These are phyloP conservation scores for Pachyrhizus erosus DNA, from an alignment of 306 rosid species.

Conservation along the genomic window DNA sequence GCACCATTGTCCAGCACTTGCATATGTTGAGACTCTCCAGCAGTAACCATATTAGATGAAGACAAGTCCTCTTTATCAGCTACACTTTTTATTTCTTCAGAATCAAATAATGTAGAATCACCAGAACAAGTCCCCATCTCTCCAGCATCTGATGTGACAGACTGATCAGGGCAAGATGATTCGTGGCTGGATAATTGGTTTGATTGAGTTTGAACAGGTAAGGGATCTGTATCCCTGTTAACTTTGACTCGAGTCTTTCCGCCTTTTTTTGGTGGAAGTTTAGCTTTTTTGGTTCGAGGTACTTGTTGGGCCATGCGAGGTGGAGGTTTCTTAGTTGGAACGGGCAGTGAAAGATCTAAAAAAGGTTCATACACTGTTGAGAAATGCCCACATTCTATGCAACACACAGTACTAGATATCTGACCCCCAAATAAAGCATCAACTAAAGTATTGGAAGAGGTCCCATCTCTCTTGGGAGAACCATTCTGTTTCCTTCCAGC, in stretches of 20 bases:
- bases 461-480: conserved; percentile 54
- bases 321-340: conserved; percentile 84
- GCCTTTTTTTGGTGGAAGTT: conserved; percentile 72
- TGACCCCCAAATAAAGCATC: conserved; percentile 91
- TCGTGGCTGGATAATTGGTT: conserved; percentile 50
- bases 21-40: conserved; percentile 52
- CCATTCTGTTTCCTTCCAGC: conserved; percentile 60
- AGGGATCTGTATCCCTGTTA: conserved; percentile 49
- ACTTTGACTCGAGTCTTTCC: conserved; percentile 68
- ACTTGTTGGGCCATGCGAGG: conserved; percentile 61
- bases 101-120: conserved; percentile 47
- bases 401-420: conserved; percentile 82
- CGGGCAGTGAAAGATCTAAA: conserved; percentile 89
- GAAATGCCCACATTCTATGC: conserved; percentile 82
- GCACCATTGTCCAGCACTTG: conserved; percentile 57
- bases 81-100: conserved; percentile 43
- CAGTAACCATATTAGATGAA: conserved; percentile 52
- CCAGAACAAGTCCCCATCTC: conserved; percentile 47
- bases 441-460: conserved; percentile 67
- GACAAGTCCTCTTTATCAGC: conserved; percentile 49
- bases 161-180: conserved; percentile 54
- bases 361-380: conserved; percentile 92
- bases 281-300: conserved; percentile 66
- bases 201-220: conserved; percentile 53
- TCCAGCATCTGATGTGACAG: conserved; percentile 38